These are phyloP conservation scores for Endocalyx cinctus DNA, from an alignment of 2,329 filamentous ascomycete species.

Conservation along the genomic window DNA sequence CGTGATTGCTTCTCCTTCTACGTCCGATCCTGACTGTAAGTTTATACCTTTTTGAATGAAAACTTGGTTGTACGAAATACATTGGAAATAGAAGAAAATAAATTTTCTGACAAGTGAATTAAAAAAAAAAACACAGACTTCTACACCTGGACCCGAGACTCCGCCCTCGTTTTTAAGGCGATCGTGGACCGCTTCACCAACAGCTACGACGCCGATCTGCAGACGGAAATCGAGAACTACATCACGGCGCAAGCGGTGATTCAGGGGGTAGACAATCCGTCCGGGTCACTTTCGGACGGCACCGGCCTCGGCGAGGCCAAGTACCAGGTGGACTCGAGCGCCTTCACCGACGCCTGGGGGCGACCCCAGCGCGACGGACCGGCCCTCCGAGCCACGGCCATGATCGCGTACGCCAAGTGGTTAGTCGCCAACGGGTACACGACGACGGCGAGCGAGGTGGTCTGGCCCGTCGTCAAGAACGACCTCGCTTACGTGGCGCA, in stretches of 20 bases:
- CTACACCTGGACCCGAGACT: slow-evolving; percentile 75
- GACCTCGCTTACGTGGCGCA: slow-evolving; percentile 72
- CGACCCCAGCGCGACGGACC: slow-evolving; percentile 78
- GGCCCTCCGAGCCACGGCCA: slow-evolving; percentile 66
- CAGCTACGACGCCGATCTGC: slow-evolving; percentile 53
- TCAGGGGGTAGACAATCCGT: slow-evolving; percentile 65
- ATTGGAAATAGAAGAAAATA: not conserved
- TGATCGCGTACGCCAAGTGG: slow-evolving; percentile 71
- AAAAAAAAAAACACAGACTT: slow-evolving; percentile 49
- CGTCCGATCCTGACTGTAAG: slow-evolving; percentile 51
- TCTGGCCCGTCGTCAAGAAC: slow-evolving; percentile 73
- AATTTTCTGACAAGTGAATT: not conserved
- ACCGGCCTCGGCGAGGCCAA: slow-evolving; percentile 67
- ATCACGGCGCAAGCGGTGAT: slow-evolving; percentile 62
- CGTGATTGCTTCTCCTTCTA: slow-evolving; percentile 55
- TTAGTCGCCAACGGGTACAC: slow-evolving; percentile 62
- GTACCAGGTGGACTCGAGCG: slow-evolving; percentile 59
- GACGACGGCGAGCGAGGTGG: slow-evolving; percentile 46
- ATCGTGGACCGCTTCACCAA: slow-evolving; percentile 62
- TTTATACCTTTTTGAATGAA: too few species aligned
- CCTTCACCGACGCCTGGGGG: slow-evolving; percentile 68
- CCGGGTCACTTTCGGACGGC: slow-evolving; percentile 51
- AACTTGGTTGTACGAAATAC: too few species aligned
- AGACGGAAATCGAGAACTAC: slow-evolving; percentile 61
- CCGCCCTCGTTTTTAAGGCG: slow-evolving; percentile 64